Base-by-base conservation (phyloP, 371 early-diverging fungal species). In the Apophysomyces trapeziformis region DNA sequence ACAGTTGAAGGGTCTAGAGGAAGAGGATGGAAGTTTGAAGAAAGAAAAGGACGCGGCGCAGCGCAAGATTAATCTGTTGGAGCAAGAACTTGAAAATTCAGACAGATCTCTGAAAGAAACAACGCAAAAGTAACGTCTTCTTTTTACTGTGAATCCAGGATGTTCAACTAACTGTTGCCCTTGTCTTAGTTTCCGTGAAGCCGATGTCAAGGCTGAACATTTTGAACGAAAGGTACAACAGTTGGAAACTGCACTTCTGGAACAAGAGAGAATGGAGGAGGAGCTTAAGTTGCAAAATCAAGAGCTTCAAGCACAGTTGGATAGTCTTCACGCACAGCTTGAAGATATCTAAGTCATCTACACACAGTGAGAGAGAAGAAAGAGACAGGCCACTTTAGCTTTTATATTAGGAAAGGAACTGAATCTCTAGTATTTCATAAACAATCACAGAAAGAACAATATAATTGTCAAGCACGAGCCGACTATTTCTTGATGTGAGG, bases 141-240 rank as follows among this genome's bases (percentile, higher is more conserved):
- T 26, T 26, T 26, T 3, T 26, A 26, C 2, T 26, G 32, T 26
- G 32, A 26, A 26, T 26, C 32, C 32, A 26, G 32, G 32, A 26
- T 26, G 32, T 26, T 3, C 32, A 26, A 61, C 38, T 45, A 56
- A 45, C 45, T 57, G 8, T 14, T 14, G 14, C 7, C 50, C 26
- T 41, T 38, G 37, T 47, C 46, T 26, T 72, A 93, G 93, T 73
- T 81, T 89, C 73, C 88, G 92, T 62, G 86, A 85, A 64, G 87
- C 89, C 57, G 93, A 93, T 73, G 87, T 93, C 66, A 88, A 89
- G 78, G 89, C 92, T 56, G 94, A 93, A 68, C 88, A 87, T 67
- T 87, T 89, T 74, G 92, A 93, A 73, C 91, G 94, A 73, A 89
- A 86, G 70, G 88, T 90, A 18, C 83, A 85, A 41, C 87, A 90